Base-by-base conservation (phyloP, 495 filamentous ascomycete genomes). In the Hypoxylon lienhwacheense region DNA sequence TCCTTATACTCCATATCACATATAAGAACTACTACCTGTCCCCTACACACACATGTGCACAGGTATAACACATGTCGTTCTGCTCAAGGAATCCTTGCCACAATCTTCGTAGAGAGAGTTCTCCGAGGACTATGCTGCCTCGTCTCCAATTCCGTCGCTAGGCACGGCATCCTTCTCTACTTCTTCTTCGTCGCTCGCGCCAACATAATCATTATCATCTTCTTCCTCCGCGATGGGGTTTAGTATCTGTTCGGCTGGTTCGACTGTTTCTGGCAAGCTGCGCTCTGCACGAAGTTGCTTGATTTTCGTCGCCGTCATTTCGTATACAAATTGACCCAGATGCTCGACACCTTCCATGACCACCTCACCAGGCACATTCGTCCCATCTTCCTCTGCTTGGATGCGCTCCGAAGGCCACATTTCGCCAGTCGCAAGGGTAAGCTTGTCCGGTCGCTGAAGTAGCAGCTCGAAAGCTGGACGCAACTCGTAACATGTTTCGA, bases 321-420 rank as follows among this genome's bases (percentile, higher is more conserved):
- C 90, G 72, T 84, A 96, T 16, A 98, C 93, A 72, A 96, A 97
- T 72, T 96, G 88, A 4, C 93, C 95, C 26, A 98, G 72, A 77
- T 98, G 93, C 72, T 97, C 93, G 5, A 97, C 83, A 22, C 88
- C 82, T 62, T 89, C 88, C 89, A 98, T 97, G 5, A 81, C 77
- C 44, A 77, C 70, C 65, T 80, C 72, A 3, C 73, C 76, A 3
- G 67, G 69, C 7, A 78, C 68, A 15, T 67, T 55, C 17, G 73
- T 77, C 42, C 80, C 81, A 7, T 81, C 76, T n/a, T 82, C 76
- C 11, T 82, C 80, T 10, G 73, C 73, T 22, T 86, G 66, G 20
- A 74, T 66, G 34, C 89, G 76, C 20, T 78, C 68, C 1, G 88
- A 79, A 1, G 90, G 90, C 75, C 80, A 95, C 77, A 97, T 81